Conservation (phyloP, 2,329 filamentous ascomycete genomes). For the Alternaria ventricosa region DNA sequence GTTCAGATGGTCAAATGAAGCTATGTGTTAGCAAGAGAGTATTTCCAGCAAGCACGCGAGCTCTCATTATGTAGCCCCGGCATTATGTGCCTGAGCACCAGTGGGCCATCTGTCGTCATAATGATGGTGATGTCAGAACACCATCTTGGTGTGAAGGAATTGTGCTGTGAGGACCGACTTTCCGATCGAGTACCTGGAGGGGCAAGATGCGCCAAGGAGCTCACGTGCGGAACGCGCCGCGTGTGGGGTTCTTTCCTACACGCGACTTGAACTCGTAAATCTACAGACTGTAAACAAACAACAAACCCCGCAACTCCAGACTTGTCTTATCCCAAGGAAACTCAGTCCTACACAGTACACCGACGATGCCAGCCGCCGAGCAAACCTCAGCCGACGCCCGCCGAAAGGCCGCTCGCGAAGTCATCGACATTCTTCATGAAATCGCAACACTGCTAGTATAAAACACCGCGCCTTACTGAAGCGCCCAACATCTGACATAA, state of each 20-base stretch:
- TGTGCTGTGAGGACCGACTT: not conserved
- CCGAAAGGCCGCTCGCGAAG: constrained; percentile 78
- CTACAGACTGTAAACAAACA: constrained; percentile 6
- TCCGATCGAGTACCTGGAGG: not conserved
- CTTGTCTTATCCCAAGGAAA: not conserved
- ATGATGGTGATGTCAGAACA: constrained; percentile 18
- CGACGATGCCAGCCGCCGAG: constrained; percentile 27
- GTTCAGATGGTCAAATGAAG: not conserved
- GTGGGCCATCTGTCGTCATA: constrained; percentile 5
- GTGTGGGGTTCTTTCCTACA: not conserved
- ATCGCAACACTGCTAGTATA: constrained; percentile 87
- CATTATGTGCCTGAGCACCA: not conserved
- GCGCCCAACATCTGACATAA: not conserved
- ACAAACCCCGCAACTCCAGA: not conserved
- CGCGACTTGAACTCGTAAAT: not conserved
- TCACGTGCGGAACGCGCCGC: constrained; percentile 14
- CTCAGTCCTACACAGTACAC: not conserved
- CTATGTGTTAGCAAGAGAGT: not conserved
- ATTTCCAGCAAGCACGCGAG: not conserved
- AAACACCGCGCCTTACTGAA: not conserved
- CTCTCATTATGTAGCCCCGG: constrained; percentile 1
- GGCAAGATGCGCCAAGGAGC: constrained; percentile 3
- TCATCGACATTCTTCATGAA: constrained; percentile 80
- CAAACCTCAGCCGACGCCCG: constrained; percentile 56
- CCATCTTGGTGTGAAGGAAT: not conserved